Percentiles rank a stretch among this genome's conserved stretches.
phyloP scores from a whole-genome alignment of 345 rosid genomes.

The Arabis alpina region DNA sequence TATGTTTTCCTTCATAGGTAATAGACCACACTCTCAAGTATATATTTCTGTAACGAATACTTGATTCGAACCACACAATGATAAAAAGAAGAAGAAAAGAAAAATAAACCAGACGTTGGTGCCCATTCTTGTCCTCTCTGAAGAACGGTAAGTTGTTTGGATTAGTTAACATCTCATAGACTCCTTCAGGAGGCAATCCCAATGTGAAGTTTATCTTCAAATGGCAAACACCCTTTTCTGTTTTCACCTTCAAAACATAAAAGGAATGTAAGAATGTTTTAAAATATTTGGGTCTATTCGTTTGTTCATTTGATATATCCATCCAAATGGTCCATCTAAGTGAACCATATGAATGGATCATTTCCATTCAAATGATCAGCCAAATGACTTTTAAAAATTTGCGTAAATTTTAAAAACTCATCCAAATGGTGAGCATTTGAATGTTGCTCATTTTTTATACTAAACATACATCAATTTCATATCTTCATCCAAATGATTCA shows the following conservation, averaged over 20 bases:
- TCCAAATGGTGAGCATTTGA: too few species aligned
- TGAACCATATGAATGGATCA: too few species aligned
- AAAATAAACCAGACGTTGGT: slow-evolving; percentile 17
- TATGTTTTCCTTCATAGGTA: slow-evolving; percentile 53
- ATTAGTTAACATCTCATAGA: slow-evolving; percentile 5
- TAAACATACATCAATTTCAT: too few species aligned
- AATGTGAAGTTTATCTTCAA: slow-evolving; percentile 13
- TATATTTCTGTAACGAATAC: background rate
- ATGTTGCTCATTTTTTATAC: too few species aligned
- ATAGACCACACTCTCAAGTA: too few species aligned
- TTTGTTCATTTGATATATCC: too few species aligned
- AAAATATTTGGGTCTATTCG: too few species aligned
- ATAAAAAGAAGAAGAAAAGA: background rate
- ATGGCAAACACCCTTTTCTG: slow-evolving; percentile 38
- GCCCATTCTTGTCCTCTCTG: background rate
- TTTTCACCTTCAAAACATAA: slow-evolving; percentile 62
- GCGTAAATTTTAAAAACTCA: too few species aligned
- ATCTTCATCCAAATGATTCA: too few species aligned
- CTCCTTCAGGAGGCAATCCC: slow-evolving; percentile 2
- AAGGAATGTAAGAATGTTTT: slow-evolving; percentile 1
- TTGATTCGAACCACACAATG: background rate
- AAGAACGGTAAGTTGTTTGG: background rate
- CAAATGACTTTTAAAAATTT: too few species aligned
- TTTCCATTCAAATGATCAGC: too few species aligned
- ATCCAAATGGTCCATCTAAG: too few species aligned